Conservation (phyloP, 2,329 filamentous ascomycete species). For the Capronia coronata region DNA sequence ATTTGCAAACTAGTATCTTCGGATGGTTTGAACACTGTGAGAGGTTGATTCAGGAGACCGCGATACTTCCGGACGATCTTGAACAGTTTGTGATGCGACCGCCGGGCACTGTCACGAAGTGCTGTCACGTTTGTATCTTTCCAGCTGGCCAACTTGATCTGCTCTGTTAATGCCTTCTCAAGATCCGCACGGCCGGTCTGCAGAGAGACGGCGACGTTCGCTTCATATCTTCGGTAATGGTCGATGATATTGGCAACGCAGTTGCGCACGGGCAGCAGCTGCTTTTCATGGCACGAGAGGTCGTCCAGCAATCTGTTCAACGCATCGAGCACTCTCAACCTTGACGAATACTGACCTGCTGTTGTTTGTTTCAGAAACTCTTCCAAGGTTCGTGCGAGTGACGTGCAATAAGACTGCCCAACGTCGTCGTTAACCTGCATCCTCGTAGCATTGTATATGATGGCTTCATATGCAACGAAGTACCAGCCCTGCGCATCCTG, state of each 20-base stretch:
- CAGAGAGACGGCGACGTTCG: conserved; percentile 58
- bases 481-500: conserved; percentile 85
- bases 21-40: conserved; percentile 57
- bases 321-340: conserved; percentile 61
- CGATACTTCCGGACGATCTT: conserved; percentile 88
- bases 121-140: conserved; percentile 94
- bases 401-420: conserved; percentile 46
- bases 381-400: conserved; percentile 68
- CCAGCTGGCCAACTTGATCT: conserved; percentile 93
- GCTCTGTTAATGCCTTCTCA: conserved; percentile 89
- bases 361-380: conserved; percentile 73
- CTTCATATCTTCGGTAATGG: conserved; percentile 67
- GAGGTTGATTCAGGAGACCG: conserved; percentile 66
- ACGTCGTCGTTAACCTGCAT: conserved; percentile 55
- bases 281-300: conserved; percentile 54
- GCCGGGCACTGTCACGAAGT: conserved; percentile 78
- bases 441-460: conserved; percentile 67
- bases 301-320: conserved; percentile 59
- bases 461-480: conserved; percentile 89
- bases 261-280: conserved; percentile 53
- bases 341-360: conserved; percentile 69
- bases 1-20: conserved; percentile 52
- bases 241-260: conserved; percentile 69
- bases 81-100: conserved; percentile 87
- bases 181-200: conserved; percentile 61